These are phyloP conservation scores for Sisymbrium irio DNA, from an alignment of 345 rosid species.

Conservation along the genomic window DNA sequence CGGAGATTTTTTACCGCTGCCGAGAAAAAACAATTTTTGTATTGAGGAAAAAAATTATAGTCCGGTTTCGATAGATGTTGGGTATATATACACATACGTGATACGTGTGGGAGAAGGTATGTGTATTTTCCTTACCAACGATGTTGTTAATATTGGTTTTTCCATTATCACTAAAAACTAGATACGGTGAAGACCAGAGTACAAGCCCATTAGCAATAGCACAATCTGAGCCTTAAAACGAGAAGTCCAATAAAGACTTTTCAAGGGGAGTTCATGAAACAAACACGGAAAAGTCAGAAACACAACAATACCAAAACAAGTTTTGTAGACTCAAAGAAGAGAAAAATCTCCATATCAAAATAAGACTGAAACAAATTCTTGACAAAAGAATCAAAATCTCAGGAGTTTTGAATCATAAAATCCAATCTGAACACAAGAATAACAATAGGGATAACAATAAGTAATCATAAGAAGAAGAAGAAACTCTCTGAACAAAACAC, in stretches of 20 bases:
- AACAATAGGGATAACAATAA: background rate
- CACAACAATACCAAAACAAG: background rate
- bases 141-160: too few relatives aligned
- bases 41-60: too few relatives aligned
- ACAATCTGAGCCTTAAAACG: background rate
- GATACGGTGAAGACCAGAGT: background rate
- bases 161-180: background rate
- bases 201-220: background rate
- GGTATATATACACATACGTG: too few relatives aligned
- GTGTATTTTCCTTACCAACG: too few relatives aligned
- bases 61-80: too few relatives aligned
- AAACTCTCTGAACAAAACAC: background rate
- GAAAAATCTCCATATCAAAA: background rate
- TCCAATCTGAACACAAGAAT: background rate
- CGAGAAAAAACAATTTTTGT: too few relatives aligned
- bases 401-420: background rate
- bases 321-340: background rate
- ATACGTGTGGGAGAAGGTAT: too few relatives aligned
- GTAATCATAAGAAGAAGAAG: background rate
- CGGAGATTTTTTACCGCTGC: too few relatives aligned
- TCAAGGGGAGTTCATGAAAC: background rate
- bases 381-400: background rate
- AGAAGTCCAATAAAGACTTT: background rate
- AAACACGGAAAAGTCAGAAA: background rate
- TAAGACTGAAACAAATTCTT: conserved; percentile 3